Conservation (phyloP, 2,329 filamentous ascomycete species). For the Biscogniauxia mediterranea region DNA sequence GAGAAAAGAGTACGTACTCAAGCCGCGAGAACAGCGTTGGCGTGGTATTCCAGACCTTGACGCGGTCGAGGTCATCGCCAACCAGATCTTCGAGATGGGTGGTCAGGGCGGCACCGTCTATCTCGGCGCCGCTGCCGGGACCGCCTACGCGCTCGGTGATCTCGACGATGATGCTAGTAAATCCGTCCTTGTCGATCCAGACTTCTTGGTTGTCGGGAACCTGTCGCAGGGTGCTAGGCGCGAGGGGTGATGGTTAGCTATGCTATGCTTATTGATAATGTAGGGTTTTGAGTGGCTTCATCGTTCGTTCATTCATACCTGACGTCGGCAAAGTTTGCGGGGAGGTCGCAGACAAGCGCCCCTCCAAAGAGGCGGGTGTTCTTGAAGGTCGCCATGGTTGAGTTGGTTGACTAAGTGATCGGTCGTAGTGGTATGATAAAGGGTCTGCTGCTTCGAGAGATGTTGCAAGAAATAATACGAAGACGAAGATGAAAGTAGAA, state of each 20-base stretch:
- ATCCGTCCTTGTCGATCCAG: conserved; percentile 79
- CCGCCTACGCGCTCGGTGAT: conserved; percentile 77
- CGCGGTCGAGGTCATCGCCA: conserved; percentile 59
- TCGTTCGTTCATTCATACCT: conserved; percentile 53
- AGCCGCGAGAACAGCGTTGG: conserved; percentile 58
- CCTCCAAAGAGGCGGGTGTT: conserved; percentile 68
- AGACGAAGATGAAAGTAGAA: background rate
- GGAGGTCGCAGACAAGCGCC: conserved; percentile 67
- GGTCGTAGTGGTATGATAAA: background rate
- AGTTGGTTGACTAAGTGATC: background rate
- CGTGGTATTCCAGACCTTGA: conserved; percentile 66
- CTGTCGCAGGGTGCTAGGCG: conserved; percentile 60
- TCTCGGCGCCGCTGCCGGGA: conserved; percentile 52
- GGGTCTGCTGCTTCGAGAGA: too few species aligned
- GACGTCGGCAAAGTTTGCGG: conserved; percentile 67
- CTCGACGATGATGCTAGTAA: conserved; percentile 86
- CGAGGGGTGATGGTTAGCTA: conserved; percentile 1
- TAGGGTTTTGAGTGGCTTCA: too few species aligned
- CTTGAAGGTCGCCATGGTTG: conserved; percentile 52
- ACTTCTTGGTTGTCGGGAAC: conserved; percentile 90
- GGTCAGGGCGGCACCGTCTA: conserved; percentile 68
- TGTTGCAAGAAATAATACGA: background rate
- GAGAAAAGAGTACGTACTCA: conserved; percentile 38
- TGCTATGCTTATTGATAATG: background rate
- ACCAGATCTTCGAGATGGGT: conserved; percentile 69